Conservation (phyloP, 371 early-diverging fungal species). For the Dinochytrium kinnereticum region DNA sequence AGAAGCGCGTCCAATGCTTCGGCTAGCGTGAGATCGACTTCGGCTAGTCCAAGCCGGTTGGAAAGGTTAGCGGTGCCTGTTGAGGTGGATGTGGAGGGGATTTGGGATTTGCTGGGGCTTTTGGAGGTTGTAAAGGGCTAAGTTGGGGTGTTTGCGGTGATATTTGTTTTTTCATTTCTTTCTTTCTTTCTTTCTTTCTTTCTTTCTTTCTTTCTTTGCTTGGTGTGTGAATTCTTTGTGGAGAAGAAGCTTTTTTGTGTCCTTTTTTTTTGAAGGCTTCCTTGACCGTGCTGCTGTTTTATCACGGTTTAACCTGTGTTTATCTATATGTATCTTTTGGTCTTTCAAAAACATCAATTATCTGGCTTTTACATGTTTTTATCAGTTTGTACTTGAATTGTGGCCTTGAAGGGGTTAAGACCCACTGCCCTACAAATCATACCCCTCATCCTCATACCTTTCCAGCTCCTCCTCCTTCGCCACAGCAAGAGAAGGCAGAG, state of each 20-base stretch:
- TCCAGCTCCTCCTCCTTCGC: background rate
- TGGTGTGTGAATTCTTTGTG: too few relatives aligned
- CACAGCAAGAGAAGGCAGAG: background rate
- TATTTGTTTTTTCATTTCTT: constrained; percentile 1
- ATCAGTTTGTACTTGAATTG: background rate
- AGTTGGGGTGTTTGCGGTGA: constrained; percentile 20
- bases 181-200: background rate
- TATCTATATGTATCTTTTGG: too few relatives aligned
- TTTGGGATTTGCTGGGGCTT: constrained; percentile 40
- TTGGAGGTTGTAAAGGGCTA: constrained; percentile 29
- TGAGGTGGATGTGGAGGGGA: constrained; percentile 33
- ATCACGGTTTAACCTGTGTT: too few relatives aligned
- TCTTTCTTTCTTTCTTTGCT: background rate
- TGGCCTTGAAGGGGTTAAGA: background rate
- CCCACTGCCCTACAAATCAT: background rate
- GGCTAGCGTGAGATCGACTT: constrained; percentile 2
- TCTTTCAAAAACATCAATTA: too few relatives aligned
- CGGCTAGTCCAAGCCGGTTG: background rate
- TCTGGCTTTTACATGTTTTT: too few relatives aligned
- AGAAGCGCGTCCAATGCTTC: background rate
- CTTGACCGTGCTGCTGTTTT: too few relatives aligned
- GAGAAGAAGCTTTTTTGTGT: too few relatives aligned
- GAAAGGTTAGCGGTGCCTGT: too few relatives aligned
- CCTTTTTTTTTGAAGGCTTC: background rate
- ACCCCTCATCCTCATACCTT: background rate